Percentiles rank a stretch among this genome's conserved stretches.
These are phyloP conservation scores for Malassezia globosa DNA, from an alignment of 1,284 basidiomycete species.

Conservation along the genomic window DNA sequence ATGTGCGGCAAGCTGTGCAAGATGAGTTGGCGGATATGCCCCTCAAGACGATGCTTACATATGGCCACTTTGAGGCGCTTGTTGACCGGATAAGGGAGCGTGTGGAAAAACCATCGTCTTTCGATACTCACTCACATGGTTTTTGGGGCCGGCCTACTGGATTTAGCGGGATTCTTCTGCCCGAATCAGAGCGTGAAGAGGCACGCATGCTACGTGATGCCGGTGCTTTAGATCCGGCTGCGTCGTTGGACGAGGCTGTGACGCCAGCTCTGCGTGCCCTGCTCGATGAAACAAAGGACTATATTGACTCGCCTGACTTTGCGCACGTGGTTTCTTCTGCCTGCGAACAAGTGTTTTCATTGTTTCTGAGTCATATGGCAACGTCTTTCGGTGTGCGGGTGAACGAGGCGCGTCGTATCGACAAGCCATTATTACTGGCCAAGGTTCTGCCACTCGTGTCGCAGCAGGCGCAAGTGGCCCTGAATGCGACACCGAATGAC, in stretches of 20 bases:
- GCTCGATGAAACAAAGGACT: conserved; percentile 59
- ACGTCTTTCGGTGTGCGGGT: conserved; percentile 34
- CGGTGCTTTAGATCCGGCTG: conserved; percentile 27
- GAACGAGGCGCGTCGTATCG: conserved; percentile 50
- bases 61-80: conserved; percentile 59
- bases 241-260: conserved; percentile 8
- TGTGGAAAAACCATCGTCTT: conserved; percentile 48
- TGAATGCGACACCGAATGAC: conserved; percentile 66
- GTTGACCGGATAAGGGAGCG: conserved; percentile 60
- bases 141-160: conserved; percentile 6
- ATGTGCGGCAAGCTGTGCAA: conserved; percentile 59
- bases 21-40: conserved; percentile 50
- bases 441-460: conserved; percentile 65
- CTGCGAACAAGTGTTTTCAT: conserved; percentile 59
- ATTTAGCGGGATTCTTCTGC: conserved; percentile 45
- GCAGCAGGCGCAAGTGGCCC: conserved; percentile 61
- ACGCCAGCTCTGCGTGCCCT: conserved; percentile 55
- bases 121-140: not conserved
- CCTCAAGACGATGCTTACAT: conserved; percentile 61
- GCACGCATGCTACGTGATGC: conserved; percentile 33
- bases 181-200: conserved; percentile 28
- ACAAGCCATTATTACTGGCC: conserved; percentile 56
- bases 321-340: conserved; percentile 57
- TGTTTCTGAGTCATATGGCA: conserved; percentile 54
- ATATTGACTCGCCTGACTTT: conserved; percentile 62